phyloP scores from a whole-genome alignment of 2,329 filamentous ascomycete species.

The Neofusicoccum parvum region DNA sequence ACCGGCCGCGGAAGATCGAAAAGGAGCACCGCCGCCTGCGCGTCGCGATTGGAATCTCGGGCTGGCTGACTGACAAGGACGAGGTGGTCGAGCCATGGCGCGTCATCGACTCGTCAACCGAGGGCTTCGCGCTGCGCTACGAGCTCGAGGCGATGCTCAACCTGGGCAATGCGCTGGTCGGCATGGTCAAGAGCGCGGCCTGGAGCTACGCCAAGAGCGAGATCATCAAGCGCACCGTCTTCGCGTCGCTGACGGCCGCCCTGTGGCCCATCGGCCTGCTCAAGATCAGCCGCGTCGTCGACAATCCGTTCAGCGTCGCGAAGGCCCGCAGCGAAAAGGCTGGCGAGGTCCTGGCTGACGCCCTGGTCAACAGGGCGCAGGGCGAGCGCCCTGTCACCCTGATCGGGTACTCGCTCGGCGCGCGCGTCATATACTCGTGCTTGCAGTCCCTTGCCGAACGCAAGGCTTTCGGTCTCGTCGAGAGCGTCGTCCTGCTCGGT shows the following conservation, averaged over 20 bases:
- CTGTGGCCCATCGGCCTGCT: conserved; percentile 53
- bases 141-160: conserved; percentile 77
- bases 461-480: conserved; percentile 79
- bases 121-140: conserved; percentile 83
- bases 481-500: conserved; percentile 81
- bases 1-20: conserved; percentile 46
- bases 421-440: conserved; percentile 80
- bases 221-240: conserved; percentile 66
- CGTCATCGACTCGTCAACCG: conserved; percentile 66
- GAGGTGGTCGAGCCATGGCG: conserved; percentile 78
- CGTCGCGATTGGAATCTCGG: conserved; percentile 80
- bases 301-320: conserved; percentile 81
- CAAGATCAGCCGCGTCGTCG: conserved; percentile 60
- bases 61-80: conserved; percentile 74
- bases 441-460: conserved; percentile 75
- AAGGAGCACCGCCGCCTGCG: conserved; percentile 60
- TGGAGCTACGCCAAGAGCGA: conserved; percentile 76
- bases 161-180: conserved; percentile 75
- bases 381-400: conserved; percentile 80
- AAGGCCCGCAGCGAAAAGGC: conserved; percentile 78
- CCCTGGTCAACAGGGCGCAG: conserved; percentile 77
- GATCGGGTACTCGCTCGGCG: conserved; percentile 80
- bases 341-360: conserved; percentile 77
- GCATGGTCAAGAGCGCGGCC: conserved; percentile 76
- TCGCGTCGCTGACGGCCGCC: conserved; percentile 49